Percentiles rank a stretch among this genome's conserved stretches.
Conservation (phyloP, 2,329 filamentous ascomycete species). For the Calonectria pseudoturangicola region DNA sequence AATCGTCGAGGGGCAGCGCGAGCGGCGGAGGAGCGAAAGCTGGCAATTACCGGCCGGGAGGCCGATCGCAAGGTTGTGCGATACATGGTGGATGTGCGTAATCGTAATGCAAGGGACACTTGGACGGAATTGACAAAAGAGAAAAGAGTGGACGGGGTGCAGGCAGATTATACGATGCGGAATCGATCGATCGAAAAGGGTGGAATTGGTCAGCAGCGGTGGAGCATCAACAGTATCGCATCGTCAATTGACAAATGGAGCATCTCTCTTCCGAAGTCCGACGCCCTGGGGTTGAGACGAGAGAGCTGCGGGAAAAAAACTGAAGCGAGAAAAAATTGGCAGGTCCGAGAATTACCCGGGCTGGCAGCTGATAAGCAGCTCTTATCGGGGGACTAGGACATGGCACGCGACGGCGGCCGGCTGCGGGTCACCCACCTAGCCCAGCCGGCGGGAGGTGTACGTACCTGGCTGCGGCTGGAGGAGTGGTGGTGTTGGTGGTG, state of each 20-base stretch:
- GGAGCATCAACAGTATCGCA: constrained; percentile 40
- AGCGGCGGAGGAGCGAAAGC: constrained; percentile 63
- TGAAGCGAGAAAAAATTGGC: background rate
- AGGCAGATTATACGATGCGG: constrained; percentile 12
- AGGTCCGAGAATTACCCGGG: constrained; percentile 18
- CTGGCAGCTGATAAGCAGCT: constrained; percentile 11
- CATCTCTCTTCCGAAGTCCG: constrained; percentile 40
- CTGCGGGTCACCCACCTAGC: background rate
- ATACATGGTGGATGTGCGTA: constrained; percentile 65
- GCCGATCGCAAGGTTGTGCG: constrained; percentile 70
- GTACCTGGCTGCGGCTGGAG: background rate
- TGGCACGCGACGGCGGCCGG: constrained; percentile 12
- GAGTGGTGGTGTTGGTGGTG: too few relatives aligned
- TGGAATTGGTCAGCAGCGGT: constrained; percentile 45
- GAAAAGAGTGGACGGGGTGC: background rate
- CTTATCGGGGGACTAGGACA: background rate
- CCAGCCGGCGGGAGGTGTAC: background rate
- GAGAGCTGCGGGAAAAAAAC: constrained; percentile 44
- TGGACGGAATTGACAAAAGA: background rate
- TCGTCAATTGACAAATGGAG: constrained; percentile 40
- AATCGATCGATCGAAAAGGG: constrained; percentile 29
- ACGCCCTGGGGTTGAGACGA: constrained; percentile 6
- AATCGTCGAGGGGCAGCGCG: constrained; percentile 68
- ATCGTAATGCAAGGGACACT: background rate
- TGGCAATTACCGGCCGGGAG: constrained; percentile 65